Conservation (phyloP, 768 basidiomycete species). For the Phylloporus sp. region DNA sequence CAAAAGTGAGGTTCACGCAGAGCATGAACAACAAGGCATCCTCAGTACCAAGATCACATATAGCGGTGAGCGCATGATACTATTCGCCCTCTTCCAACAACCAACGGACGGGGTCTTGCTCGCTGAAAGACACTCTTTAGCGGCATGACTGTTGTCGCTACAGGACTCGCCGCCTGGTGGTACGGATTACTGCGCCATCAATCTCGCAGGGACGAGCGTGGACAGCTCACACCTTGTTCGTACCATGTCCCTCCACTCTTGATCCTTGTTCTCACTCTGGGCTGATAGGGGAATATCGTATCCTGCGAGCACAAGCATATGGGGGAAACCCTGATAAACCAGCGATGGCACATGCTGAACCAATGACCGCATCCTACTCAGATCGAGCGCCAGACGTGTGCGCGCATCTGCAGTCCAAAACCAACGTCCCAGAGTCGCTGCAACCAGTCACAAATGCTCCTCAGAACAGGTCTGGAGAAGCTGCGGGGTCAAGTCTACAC, state of each 20-base stretch:
- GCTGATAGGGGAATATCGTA: slow-evolving; percentile 25
- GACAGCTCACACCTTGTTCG: slow-evolving; percentile 18
- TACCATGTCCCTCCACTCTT: background rate
- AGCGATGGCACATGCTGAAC: background rate
- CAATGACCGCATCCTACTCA: background rate
- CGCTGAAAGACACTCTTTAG: slow-evolving; percentile 23
- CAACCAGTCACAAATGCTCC: background rate
- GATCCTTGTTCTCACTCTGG: background rate
- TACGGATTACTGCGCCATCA: slow-evolving; percentile 18
- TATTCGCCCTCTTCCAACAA: background rate
- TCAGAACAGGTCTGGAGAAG: background rate
- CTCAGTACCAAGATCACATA: slow-evolving; percentile 11
- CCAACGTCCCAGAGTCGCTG: background rate
- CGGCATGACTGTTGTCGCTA: slow-evolving; percentile 19
- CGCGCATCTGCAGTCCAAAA: no score
- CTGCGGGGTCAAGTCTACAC: background rate
- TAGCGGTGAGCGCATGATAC: slow-evolving; percentile 4
- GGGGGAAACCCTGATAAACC: slow-evolving; percentile 18
- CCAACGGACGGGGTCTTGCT: background rate
- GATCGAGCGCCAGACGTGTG: background rate
- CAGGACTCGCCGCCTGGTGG: slow-evolving; percentile 20
- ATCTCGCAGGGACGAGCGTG: slow-evolving; percentile 17
- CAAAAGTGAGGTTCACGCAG: no score
- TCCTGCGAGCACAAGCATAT: slow-evolving; percentile 19
- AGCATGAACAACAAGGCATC: background rate